Conservation (phyloP, 371 early-diverging fungal genomes). For the Apophysomyces variabilis region DNA sequence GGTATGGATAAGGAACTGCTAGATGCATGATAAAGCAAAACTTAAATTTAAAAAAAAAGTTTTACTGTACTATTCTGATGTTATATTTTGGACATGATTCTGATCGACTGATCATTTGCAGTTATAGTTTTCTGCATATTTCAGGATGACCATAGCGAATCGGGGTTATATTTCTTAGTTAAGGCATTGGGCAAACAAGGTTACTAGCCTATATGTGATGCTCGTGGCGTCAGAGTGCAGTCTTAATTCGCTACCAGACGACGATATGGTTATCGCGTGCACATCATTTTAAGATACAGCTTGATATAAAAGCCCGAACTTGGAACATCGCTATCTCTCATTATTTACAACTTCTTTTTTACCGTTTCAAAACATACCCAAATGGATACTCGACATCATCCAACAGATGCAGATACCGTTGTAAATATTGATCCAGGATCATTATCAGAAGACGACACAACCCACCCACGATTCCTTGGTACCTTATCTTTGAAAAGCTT, state of each 20-base stretch:
- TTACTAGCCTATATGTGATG: not conserved
- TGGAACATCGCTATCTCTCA: not conserved
- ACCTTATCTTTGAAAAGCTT: not conserved
- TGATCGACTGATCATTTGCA: not conserved
- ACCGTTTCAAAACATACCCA: too few relatives aligned
- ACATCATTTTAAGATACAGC: slow-evolving; percentile 4
- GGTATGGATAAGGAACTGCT: not conserved
- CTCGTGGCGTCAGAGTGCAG: slow-evolving; percentile 3
- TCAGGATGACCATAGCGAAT: not conserved
- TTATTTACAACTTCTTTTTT: too few relatives aligned
- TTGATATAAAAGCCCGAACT: not conserved
- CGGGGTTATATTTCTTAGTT: not conserved
- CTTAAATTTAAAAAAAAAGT: not conserved
- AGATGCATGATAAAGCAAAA: not conserved
- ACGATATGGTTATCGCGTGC: slow-evolving; percentile 5
- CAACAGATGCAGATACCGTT: not conserved
- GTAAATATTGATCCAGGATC: not conserved
- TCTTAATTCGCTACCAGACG: not conserved
- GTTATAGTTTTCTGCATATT: not conserved
- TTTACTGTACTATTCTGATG: not conserved
- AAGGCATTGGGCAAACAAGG: not conserved
- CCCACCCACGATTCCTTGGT: not conserved
- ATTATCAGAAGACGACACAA: not conserved
- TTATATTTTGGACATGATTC: not conserved
- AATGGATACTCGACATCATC: not conserved